Base-by-base conservation (phyloP, 257 asterid genomes). In the Solanum clarkiae region DNA sequence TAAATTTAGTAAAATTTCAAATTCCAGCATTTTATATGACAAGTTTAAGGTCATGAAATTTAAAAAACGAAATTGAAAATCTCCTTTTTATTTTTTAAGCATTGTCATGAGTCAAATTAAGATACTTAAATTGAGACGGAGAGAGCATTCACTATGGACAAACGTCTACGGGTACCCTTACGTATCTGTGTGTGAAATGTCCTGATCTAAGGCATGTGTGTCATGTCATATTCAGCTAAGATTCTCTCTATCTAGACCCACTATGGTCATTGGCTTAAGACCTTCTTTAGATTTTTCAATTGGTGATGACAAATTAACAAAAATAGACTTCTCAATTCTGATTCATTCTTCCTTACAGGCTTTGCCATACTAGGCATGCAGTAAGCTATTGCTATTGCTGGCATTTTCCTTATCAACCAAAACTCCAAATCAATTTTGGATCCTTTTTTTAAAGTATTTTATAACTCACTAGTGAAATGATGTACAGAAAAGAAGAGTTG, bases 201-300 rank as follows among this genome's bases (percentile, higher is more conserved):
- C 88, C 62, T 82, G 57, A 85, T 87, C 91, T 45, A 55, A 70
- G 91, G 91, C 91, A 85, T 87, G 91, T 87, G 85, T 85, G 91
- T 89, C 86, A 57, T 70, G 91, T 89, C 91, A 89, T 82, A 85
- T 80, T 89, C 91, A 85, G 47, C 86, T 22, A 66, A 87, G 91
- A 89, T 89, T 84, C 88, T 89, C 84, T 80, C 83, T 32, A 85
- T 86, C 86, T 89, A 54, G 53, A 86, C 74, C 86, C 87, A 81
- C 80, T 63, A 74, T 45, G 44, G 84, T 84, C 62, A 72, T 86
- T 74, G 85, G 81, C 80, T 82, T 62, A 8, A 53, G 7, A 77
- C 20, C 60, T 53, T 66, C 22, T 86, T 24, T 65, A 80, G 71
- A 62, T 44, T 84, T 84, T 86, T 36, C 85, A 71, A 77, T 86